Percentiles rank a stretch among this genome's conserved stretches.
These are phyloP conservation scores for Verticillium longisporum DNA, from an alignment of 2,329 filamentous ascomycete genomes.

Conservation along the genomic window DNA sequence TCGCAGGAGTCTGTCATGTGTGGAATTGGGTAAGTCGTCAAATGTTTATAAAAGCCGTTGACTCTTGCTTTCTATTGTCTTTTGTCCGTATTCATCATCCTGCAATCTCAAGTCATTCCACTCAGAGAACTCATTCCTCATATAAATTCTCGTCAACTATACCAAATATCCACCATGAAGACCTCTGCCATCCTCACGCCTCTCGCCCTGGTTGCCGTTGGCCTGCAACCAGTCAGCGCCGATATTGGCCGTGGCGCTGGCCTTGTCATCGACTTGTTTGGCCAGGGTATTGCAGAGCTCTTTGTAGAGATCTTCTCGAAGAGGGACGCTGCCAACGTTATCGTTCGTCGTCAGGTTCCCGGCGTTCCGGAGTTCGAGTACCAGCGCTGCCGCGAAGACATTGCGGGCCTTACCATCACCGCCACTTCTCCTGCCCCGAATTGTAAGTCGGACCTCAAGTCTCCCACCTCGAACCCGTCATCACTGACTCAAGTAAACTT, in stretches of 20 bases:
- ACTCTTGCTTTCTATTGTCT: too few relatives aligned
- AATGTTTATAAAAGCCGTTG: too few relatives aligned
- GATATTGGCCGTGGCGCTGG: conserved; percentile 3
- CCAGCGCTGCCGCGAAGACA: conserved; percentile 8
- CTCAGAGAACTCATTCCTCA: background rate
- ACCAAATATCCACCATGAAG: background rate
- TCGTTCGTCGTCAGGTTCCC: background rate
- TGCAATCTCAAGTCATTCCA: background rate
- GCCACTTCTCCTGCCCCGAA: conserved; percentile 2
- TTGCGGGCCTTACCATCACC: conserved; percentile 6
- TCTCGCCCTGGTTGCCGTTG: conserved; percentile 4
- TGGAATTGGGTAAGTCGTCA: too few relatives aligned
- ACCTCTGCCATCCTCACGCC: background rate
- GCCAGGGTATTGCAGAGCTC: conserved; percentile 4
- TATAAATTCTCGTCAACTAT: background rate
- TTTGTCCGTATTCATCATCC: background rate
- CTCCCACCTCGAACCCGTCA: background rate
- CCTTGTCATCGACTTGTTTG: conserved; percentile 5
- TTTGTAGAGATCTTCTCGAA: background rate
- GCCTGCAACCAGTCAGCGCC: conserved; percentile 5
- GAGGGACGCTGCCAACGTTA: background rate
- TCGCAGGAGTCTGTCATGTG: too few relatives aligned
- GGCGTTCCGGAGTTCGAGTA: conserved; percentile 10
- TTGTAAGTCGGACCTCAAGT: background rate
- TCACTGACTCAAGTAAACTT: too few relatives aligned